A percentile compares a stretch with the other conserved stretches of the same genome.
These are phyloP conservation scores for Ceratocystis harringtonii DNA, from an alignment of 2,329 filamentous ascomycete genomes.

Conservation along the genomic window DNA sequence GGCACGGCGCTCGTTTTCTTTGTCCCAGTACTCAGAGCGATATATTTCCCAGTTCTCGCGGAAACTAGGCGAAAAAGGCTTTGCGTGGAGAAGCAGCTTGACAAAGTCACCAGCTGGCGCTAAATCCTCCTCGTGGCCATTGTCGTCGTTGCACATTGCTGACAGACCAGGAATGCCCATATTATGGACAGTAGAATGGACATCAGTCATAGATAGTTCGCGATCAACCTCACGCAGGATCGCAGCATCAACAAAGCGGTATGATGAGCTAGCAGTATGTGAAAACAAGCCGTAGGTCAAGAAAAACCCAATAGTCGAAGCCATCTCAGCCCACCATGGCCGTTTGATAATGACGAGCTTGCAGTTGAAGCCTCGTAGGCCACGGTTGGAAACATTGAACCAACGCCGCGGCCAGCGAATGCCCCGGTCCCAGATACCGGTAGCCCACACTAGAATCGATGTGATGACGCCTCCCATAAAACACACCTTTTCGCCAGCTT, in stretches of 20 bases:
- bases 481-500: slow-evolving; percentile 77
- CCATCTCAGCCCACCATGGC: slow-evolving; percentile 63
- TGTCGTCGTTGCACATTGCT: slow-evolving; percentile 35
- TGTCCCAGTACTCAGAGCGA: slow-evolving; percentile 89
- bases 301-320: slow-evolving; percentile 60
- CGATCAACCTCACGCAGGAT: slow-evolving; percentile 45
- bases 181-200: slow-evolving; percentile 28
- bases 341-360: slow-evolving; percentile 84
- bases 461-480: slow-evolving; percentile 85
- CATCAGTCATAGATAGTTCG: slow-evolving; percentile 35
- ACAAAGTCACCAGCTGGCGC: slow-evolving; percentile 82
- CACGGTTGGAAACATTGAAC: slow-evolving; percentile 78
- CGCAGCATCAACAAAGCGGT: slow-evolving; percentile 59
- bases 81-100: slow-evolving; percentile 77
- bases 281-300: slow-evolving; percentile 62
- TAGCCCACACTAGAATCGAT: slow-evolving; percentile 75
- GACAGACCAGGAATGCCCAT: not conserved
- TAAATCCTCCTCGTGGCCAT: slow-evolving; percentile 74
- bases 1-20: slow-evolving; percentile 78
- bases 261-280: slow-evolving; percentile 50
- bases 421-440: slow-evolving; percentile 90
- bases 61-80: slow-evolving; percentile 88
- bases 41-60: slow-evolving; percentile 96
- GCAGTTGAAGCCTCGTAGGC: slow-evolving; percentile 82
- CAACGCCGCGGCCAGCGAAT: slow-evolving; percentile 88